Conservation (phyloP, 805 yeast genomes). For the Myxozyma neotropica region DNA sequence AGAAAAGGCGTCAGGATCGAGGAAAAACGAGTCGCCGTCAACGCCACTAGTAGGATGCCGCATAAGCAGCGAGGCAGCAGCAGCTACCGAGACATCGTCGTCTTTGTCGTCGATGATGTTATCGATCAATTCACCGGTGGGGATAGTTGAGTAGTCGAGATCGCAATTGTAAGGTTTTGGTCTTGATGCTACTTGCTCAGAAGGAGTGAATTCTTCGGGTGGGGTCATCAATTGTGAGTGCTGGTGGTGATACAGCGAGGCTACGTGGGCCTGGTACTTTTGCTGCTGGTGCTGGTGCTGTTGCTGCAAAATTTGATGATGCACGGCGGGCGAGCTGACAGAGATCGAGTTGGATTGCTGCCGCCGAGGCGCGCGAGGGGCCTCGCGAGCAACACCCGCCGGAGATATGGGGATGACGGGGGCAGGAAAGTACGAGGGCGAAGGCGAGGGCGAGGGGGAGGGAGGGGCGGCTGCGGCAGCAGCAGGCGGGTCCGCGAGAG, state of each 20-base stretch:
- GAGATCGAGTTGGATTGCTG: conserved; percentile 12
- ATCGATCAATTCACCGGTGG: conserved; percentile 16
- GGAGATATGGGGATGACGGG: neutral
- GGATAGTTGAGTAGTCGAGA: neutral
- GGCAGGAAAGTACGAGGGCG: conserved; percentile 7
- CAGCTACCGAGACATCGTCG: conserved; percentile 27
- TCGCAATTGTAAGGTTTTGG: neutral
- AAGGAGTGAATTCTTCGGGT: conserved; percentile 24
- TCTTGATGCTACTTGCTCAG: neutral
- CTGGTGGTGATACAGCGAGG: conserved; percentile 3
- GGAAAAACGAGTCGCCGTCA: neutral
- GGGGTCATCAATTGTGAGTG: conserved; percentile 23
- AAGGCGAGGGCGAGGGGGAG: conserved; percentile 29
- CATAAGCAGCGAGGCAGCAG: conserved; percentile 24
- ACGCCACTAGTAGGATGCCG: conserved; percentile 14
- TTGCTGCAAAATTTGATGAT: neutral
- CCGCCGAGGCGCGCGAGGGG: conserved; percentile 1
- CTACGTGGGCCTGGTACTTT: conserved; percentile 9
- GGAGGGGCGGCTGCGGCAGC: conserved; percentile 10
- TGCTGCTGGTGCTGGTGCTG: conserved; percentile 11
- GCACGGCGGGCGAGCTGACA: neutral
- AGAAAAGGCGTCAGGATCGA: conserved; percentile 30
- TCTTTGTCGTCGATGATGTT: conserved; percentile 26
- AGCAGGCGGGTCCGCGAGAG: conserved; percentile 9
- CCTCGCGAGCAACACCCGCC: conserved; percentile 8